Evolutionary conservation across 306 rosid species (phyloP).

Genomic region (Macrotyloma uniflorum): DNA sequence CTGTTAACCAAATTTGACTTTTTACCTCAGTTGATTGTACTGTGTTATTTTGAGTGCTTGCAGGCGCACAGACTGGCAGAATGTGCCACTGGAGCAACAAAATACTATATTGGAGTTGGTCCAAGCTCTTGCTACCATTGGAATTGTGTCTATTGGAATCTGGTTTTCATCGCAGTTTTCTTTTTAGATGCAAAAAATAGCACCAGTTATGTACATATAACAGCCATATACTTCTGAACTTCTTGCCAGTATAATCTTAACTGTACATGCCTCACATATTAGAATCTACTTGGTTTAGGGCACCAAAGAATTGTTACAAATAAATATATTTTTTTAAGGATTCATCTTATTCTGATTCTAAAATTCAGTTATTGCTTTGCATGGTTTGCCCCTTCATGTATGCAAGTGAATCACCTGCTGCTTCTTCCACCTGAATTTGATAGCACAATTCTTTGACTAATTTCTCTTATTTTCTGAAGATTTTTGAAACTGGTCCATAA

Average conservation of each 20-base stretch:
- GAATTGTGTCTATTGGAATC: conserved; percentile 74
- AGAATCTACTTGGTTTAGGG: conserved; percentile 49
- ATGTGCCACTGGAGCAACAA: conserved; percentile 53
- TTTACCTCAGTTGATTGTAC: not conserved
- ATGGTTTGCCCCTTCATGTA: not conserved
- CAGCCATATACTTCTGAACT: conserved; percentile 41
- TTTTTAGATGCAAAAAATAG: conserved; percentile 46
- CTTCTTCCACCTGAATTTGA: not conserved
- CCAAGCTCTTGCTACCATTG: conserved; percentile 80
- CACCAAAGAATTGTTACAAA: not conserved
- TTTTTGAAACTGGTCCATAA: not conserved
- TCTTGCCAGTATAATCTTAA: conserved; percentile 42
- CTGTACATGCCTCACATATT: conserved; percentile 53
- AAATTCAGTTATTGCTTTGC: conserved; percentile 4
- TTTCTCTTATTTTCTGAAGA: not conserved
- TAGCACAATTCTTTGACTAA: not conserved
- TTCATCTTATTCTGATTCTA: conserved; percentile 7
- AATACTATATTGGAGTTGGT: conserved; percentile 59
- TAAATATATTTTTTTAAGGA: not conserved
- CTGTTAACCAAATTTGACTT: not conserved
- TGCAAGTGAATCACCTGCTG: not conserved
- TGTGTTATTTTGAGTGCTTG: conserved; percentile 29
- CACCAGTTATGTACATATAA: conserved; percentile 51
- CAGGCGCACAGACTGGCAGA: conserved; percentile 76
- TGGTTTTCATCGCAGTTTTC: conserved; percentile 76